Base-by-base conservation (phyloP, 805 yeast genomes). In the Candida tibetensis region DNA sequence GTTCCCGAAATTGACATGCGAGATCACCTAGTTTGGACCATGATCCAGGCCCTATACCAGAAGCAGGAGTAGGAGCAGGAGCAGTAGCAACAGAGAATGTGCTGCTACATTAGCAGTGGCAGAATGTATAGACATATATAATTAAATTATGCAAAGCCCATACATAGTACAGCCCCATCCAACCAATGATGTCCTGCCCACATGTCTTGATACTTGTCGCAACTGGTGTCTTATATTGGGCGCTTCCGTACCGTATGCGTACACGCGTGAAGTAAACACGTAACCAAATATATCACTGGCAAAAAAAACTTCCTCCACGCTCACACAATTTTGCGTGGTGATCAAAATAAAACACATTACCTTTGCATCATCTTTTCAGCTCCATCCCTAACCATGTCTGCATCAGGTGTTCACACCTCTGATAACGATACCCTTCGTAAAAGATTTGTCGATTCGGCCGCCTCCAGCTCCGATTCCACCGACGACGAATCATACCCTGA, bases 401-500 rank as follows among this genome's bases (percentile, higher is more conserved):
- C 57, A 15, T 52, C 59, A 28, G 53, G 55, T 27, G 46, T 48
- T 32, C 44, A 46, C 26, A 32, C 37, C 36, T 37, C 43, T 28
- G 49, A 51, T 27, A 42, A 45, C 31, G 47, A 36, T 32, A 34
- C 40, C 17, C 53, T 56, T 39, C 55, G 55, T 39, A 40, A 42
- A 25, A 51, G 58, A 43, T 16, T 21, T 21, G 25, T 21, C 25
- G 25, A 21, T 21, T 7, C 9, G 10, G 10, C 25, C 7, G 25
- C 25, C 9, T 10, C 25, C 25, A 10, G 10, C 9, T 21, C 25
- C 19, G 46, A 41, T 17, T n/a, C 32, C 14, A 44, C 35, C 16
- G 40, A 36, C 17, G 53, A 51, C 30, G 48, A 45, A 10, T 42
- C 15, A 7, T 13, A 12, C 30, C 13, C 14, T 5, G 38, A 35